phyloP scores from a whole-genome alignment of 768 basidiomycete genomes.

The Suillus fuscotomentosus region DNA sequence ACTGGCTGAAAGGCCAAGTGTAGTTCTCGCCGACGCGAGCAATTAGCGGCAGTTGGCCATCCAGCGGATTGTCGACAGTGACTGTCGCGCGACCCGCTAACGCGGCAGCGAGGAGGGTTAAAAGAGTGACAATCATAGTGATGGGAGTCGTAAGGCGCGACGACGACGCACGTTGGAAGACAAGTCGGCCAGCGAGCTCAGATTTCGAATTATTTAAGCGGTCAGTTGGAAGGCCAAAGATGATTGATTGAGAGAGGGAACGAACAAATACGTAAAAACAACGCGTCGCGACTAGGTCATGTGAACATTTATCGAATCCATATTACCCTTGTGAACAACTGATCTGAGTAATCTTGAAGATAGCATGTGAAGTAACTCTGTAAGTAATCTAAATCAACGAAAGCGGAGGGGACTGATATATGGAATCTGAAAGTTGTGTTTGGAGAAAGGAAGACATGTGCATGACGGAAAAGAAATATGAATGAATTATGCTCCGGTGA shows the following conservation, averaged over 20 bases:
- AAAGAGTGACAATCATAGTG: conserved; percentile 67
- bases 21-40: conserved; percentile 66
- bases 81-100: conserved; percentile 43
- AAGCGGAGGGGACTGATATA: conserved; percentile 1
- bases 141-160: conserved; percentile 48
- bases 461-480: conserved; percentile 1
- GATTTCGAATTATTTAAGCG: conserved; percentile 12
- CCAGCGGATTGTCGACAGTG: conserved; percentile 56
- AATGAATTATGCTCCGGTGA: conserved; percentile 39
- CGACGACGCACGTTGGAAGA: conserved; percentile 36
- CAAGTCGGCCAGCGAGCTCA: conserved; percentile 63
- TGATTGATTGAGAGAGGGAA: conserved; percentile 8
- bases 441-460: neutral
- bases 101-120: conserved; percentile 41
- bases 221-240: conserved; percentile 1
- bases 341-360: conserved; percentile 6
- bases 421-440: conserved; percentile 2
- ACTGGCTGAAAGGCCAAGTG: conserved; percentile 63
- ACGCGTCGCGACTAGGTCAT: conserved; percentile 26
- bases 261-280: conserved; percentile 14
- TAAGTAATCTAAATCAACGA: conserved; percentile 19
- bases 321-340: conserved; percentile 6
- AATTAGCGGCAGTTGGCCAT: conserved; percentile 74
- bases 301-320: conserved; percentile 19
- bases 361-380: conserved; percentile 12